Base-by-base conservation (phyloP, 2,329 filamentous ascomycete genomes). In the Aspergillus piperis region DNA sequence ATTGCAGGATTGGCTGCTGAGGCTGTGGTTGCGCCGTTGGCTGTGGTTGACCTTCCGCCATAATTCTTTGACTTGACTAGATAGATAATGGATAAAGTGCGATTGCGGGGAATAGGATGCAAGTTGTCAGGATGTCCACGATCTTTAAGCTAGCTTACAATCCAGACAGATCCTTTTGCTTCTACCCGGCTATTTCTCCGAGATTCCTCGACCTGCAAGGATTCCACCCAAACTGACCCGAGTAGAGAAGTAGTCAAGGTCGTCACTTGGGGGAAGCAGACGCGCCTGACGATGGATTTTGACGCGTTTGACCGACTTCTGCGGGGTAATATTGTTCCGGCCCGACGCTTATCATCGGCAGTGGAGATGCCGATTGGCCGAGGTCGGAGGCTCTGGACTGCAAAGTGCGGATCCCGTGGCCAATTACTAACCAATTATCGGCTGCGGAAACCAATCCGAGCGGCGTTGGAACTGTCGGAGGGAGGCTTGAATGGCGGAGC, bases 1-100 rank as follows among this genome's bases (percentile, higher is more conserved):
- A 84, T 59, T 68, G 64, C 32, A 68, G 68, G 23, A 67, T 52
- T 57, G 71, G 68, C 38, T 72, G 67, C 44, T 66, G 64, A 30
- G 65, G 58, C 51, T 62, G 68, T 57, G 57, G 68, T 54, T 66
- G 72, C 60, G 60, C 50, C 44, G 62, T 59, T 17, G 62, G 59
- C 41, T 54, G 64, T 44, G 64, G 67, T 52, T 66, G 70, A 51
- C 55, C 62, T 47, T 75, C 73, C 13, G 69, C 64, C 73, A 75
- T 75, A 49, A 5, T 49, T 25, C 32, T 65, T 65, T 58, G 38
- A 19, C 30, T 32, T 47, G 39, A 32, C 23, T 47, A 44, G 49
- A 48, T 32, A 15, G 32, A 36, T 36, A 36, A 36, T 36, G 32
- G 32, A 36, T 36, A 56, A 38, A 59, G 36, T 17, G 19, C 38